Evolutionary conservation across 2,329 filamentous ascomycete genomes (phyloP), one percentile per base, ranked within the genome.

Genomic region (Botrytis pseudocinerea): DNA sequence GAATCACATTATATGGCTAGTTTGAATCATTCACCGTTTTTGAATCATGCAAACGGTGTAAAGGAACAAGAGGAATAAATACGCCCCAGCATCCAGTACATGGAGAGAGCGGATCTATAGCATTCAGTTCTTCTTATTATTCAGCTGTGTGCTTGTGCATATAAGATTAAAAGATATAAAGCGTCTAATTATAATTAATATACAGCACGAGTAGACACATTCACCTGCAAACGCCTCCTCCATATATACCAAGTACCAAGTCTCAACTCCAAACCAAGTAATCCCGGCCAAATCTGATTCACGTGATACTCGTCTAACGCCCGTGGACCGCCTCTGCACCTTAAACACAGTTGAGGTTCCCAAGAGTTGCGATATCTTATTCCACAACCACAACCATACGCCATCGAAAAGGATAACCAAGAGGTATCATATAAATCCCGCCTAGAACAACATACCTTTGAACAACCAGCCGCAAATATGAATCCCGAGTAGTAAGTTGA

Each of bases 401-500:
- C 63, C 68, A 63, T 70, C 68, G 28, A 70, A 63, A 40, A 61
- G 68, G 46, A 70, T 63, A 63, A 63, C 22, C 54, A 70, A 70
- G 59, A 35, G 51, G 32, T 60, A 70, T 48, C 40, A 70, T n/a
- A 70, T 14, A 70, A 38, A n/a, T 12, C 20, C 22, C 9, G 48
- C 10, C 32, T 2, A 57, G 20, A 42, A 69, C 14, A 28, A 25
- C 22, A 28, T 32, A 32, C 18, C 25, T 69, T 69, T 69, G n/a
- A 69, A 69, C 48, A 57, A 59, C n/a, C 61, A 32, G 18, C 59
- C 63, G 63, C 71, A 87, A 93, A 80, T 82, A 96, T 96, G 93
- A 96, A 96, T 88, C 93, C 93, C 83, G 93, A 96, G 93, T 96
- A 89, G 93, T 96, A 91, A 83, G 92, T 90, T 54, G 70, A 64